Percentiles rank a stretch among this genome's conserved stretches.
Evolutionary conservation across 176 grass and related monocot genomes (phyloP).

Genomic region (Leersia perrieri): DNA sequence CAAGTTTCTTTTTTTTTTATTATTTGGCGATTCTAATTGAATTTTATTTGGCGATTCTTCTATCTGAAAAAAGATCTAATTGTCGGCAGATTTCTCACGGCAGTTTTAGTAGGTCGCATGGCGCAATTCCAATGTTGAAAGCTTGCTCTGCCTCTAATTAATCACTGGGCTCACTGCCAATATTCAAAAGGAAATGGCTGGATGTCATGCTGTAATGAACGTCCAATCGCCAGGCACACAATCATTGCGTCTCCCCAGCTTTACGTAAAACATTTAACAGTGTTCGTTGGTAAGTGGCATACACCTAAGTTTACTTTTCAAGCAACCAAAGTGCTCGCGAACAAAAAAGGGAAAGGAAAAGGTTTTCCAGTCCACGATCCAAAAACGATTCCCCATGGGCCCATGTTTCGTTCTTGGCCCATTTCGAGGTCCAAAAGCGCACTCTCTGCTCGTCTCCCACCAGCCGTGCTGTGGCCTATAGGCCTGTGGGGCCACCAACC

Average conservation of each 20-base stretch:
- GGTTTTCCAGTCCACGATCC: slow-evolving; percentile 12
- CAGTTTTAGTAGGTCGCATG: too few relatives aligned
- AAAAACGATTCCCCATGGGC: slow-evolving; percentile 26
- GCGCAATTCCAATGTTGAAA: too few relatives aligned
- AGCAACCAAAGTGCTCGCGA: background rate
- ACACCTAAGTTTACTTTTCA: background rate
- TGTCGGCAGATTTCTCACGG: too few relatives aligned
- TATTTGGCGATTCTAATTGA: too few relatives aligned
- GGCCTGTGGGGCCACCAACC: background rate
- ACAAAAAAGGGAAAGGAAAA: background rate
- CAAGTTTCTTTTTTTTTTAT: too few relatives aligned
- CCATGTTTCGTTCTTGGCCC: background rate
- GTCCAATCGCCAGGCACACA: background rate
- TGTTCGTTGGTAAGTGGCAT: background rate
- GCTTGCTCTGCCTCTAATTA: too few relatives aligned
- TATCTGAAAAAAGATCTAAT: too few relatives aligned
- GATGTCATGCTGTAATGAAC: background rate
- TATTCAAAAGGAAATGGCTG: background rate
- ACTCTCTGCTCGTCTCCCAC: background rate
- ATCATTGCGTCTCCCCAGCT: background rate
- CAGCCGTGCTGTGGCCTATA: background rate
- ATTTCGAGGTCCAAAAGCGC: background rate
- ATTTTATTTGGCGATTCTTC: too few relatives aligned
- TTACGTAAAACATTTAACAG: background rate
- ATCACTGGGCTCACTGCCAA: background rate